phyloP scores from a whole-genome alignment of 441 rosid genomes.

The Euphorbia corollata region DNA sequence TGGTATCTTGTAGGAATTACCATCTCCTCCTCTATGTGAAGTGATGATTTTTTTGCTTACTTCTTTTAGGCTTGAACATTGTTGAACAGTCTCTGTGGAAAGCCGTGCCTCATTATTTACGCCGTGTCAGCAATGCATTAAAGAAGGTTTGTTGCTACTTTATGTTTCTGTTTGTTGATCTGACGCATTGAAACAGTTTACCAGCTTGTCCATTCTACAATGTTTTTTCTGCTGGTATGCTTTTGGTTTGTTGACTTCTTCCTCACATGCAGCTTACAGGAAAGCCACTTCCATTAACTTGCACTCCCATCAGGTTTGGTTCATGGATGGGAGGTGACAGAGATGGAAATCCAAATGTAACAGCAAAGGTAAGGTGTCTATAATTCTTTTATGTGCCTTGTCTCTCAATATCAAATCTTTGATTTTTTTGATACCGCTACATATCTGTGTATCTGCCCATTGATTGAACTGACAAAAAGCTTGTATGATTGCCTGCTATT shows the following conservation, averaged over 20 bases:
- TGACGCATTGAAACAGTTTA: slow-evolving; percentile 3
- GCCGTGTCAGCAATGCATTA: slow-evolving; percentile 87
- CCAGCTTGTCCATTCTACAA: slow-evolving; percentile 8
- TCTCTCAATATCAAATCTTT: background rate
- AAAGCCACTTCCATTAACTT: slow-evolving; percentile 78
- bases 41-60: slow-evolving; percentile 16
- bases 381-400: background rate
- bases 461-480: slow-evolving; percentile 3
- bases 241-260: slow-evolving; percentile 7
- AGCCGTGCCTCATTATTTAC: slow-evolving; percentile 88
- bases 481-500: background rate
- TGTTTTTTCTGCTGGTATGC: slow-evolving; percentile 1
- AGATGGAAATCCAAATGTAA: slow-evolving; percentile 96
- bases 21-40: background rate
- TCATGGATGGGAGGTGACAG: slow-evolving; percentile 99
- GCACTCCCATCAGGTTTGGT: slow-evolving; percentile 90
- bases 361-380: slow-evolving; percentile 65
- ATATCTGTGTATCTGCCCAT: background rate
- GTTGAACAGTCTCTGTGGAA: slow-evolving; percentile 97
- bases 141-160: slow-evolving; percentile 57
- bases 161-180: slow-evolving; percentile 15
- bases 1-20: slow-evolving; percentile 1
- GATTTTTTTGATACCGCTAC: background rate
- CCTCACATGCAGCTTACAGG: slow-evolving; percentile 58
- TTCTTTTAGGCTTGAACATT: slow-evolving; percentile 68